Evolutionary conservation across 2,329 filamentous ascomycete species (phyloP).

Genomic region (Passalora sequoiae): DNA sequence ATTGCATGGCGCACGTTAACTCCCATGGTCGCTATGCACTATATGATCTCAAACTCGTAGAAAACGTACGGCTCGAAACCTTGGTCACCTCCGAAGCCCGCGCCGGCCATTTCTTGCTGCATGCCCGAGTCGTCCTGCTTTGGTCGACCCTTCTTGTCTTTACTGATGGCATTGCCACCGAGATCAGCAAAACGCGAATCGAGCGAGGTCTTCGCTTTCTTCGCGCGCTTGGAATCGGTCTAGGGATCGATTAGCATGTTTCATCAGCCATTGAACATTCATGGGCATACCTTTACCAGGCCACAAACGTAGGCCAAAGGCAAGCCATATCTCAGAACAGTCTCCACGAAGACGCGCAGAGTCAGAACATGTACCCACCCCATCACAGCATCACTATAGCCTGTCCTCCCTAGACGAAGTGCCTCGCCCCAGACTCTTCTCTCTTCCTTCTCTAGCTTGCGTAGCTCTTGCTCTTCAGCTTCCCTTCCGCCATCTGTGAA

Average conservation of each 20-base stretch:
- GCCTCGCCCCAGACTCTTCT: slow-evolving; percentile 91
- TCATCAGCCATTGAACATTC: slow-evolving; percentile 1
- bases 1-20: too few species aligned
- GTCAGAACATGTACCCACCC: slow-evolving; percentile 91
- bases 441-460: slow-evolving; percentile 76
- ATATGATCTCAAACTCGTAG: slow-evolving; percentile 82
- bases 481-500: slow-evolving; percentile 85
- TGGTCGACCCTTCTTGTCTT: slow-evolving; percentile 88
- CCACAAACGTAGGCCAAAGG: slow-evolving; percentile 85
- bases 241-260: slow-evolving; percentile 35
- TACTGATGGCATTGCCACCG: slow-evolving; percentile 86
- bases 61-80: slow-evolving; percentile 97
- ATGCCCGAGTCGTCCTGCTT: slow-evolving; percentile 80
- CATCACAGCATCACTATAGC: slow-evolving; percentile 94
- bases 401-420: slow-evolving; percentile 77
- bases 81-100: slow-evolving; percentile 61
- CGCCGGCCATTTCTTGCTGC: slow-evolving; percentile 77
- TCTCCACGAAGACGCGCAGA: slow-evolving; percentile 92
- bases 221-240: slow-evolving; percentile 75
- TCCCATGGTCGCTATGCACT: slow-evolving; percentile 15
- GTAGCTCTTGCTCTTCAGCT: slow-evolving; percentile 81
- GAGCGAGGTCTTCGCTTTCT: slow-evolving; percentile 62
- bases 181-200: slow-evolving; percentile 86
- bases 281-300: slow-evolving; percentile 64
- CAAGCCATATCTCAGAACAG: slow-evolving; percentile 89